Evolutionary conservation across 768 basidiomycete species (phyloP), one percentile per base, ranked within the genome.

Genomic region (Suillus bovinus): DNA sequence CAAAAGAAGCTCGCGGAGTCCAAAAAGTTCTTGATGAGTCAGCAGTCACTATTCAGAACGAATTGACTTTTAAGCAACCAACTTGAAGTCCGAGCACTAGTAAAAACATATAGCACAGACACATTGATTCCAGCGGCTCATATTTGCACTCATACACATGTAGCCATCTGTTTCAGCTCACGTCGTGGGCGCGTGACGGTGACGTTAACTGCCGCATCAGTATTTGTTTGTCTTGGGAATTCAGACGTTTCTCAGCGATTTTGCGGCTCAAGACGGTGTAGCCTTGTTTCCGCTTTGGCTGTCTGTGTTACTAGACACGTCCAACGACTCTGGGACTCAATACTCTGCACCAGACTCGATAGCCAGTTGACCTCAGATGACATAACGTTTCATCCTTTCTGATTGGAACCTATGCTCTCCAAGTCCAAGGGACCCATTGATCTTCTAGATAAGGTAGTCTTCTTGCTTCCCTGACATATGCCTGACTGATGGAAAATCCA

Each of bases 1-100:
- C 60, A 66, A 64, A 52, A 42, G 54, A 66, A 66, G 54, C 62
- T 64, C 67, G 65, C 65, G 62, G 58, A n/a, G 36, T 69, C 72
- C 38, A 10, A 56, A 1, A 66, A 74, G 4, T 4, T 38, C 59
- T 53, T 52, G 36, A 57, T 60, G 47, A 60, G 53, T 58, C 58
- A 60, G 59, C 59, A 39, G 38, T 38, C 10, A 33, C 31, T 11
- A 34, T 34, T 10, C 10, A 24, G 46, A 22, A 13, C 22, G 13
- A 46, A 24, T 46, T 54, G 34, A 22, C 49, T 50, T 50, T 50
- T 31, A 50, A 24, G 46, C 14, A 27, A 24, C 24, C 13, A 17
- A 4, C 34, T 36, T 34, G 34, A 54, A 34, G 22, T 38, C 16
- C 36, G 53, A 49, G 22, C 14, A 38, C 27, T 11, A 31, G 10